A percentile compares a stretch with the other conserved stretches of the same genome.
Conservation (phyloP, 495 filamentous ascomycete species). For the Penicillium chermesinum region DNA sequence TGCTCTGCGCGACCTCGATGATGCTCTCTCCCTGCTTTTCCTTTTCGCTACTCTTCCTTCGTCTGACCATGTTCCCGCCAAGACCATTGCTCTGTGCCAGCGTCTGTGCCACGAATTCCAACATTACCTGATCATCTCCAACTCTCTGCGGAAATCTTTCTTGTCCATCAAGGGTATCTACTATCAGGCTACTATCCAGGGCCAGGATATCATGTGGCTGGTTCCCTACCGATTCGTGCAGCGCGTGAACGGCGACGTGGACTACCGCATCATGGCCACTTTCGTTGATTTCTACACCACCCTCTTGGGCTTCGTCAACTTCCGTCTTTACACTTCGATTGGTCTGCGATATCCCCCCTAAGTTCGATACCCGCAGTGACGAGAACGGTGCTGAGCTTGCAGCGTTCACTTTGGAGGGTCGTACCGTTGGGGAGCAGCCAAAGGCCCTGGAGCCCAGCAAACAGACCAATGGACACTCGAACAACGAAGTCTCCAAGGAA, state of each 20-base stretch:
- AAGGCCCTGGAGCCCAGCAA: constrained; percentile 52
- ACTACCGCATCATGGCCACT: constrained; percentile 98
- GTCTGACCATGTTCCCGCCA: constrained; percentile 76
- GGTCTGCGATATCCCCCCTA: constrained; percentile 92
- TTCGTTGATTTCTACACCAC: constrained; percentile 99
- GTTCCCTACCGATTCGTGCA: constrained; percentile 98
- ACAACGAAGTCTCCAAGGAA: constrained; percentile 43
- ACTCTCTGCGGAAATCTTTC: constrained; percentile 90
- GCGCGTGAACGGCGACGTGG: constrained; percentile 82
- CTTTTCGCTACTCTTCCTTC: constrained; percentile 96
- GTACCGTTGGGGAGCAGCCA: constrained; percentile 48
- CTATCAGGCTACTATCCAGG: constrained; percentile 96
- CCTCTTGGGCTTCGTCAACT: constrained; percentile 92
- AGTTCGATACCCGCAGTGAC: constrained; percentile 81
- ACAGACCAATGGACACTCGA: constrained; percentile 34
- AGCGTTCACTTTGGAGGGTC: constrained; percentile 84
- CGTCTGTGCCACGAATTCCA: constrained; percentile 89
- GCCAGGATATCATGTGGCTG: constrained; percentile 96
- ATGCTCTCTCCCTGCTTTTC: constrained; percentile 94
- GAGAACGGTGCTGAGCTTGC: constrained; percentile 83
- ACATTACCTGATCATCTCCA: constrained; percentile 89
- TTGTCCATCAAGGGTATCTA: constrained; percentile 99
- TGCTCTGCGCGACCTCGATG: constrained; percentile 89
- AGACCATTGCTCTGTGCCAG: constrained; percentile 91
- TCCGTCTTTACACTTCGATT: constrained; percentile 80